A percentile compares a stretch with the other conserved stretches of the same genome.
These are phyloP conservation scores for Sapria himalayana DNA, from an alignment of 345 rosid genomes.

Conservation along the genomic window DNA sequence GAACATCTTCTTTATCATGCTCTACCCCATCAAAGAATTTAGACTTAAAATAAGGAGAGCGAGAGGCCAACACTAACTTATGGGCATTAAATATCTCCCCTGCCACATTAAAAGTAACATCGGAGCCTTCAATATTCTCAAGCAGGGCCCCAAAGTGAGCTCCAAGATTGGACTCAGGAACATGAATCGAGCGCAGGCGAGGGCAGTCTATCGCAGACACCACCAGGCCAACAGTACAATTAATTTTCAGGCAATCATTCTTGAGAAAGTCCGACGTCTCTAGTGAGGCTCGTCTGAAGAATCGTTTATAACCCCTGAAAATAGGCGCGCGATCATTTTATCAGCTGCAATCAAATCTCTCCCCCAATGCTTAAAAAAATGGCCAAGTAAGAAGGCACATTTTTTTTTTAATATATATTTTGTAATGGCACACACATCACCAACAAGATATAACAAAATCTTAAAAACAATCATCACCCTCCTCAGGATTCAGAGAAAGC, in stretches of 20 bases:
- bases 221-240: constrained; percentile 56
- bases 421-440: too few relatives aligned
- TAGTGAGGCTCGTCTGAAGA: constrained; percentile 36
- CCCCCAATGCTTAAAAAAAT: too few relatives aligned
- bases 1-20: constrained; percentile 20
- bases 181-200: constrained; percentile 23
- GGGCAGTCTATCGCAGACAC: constrained; percentile 30
- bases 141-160: constrained; percentile 33
- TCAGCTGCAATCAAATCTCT: background rate
- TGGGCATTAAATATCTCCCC: constrained; percentile 45
- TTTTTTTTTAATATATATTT: too few relatives aligned
- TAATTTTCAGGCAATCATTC: constrained; percentile 48
- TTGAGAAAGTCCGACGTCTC: constrained; percentile 46
- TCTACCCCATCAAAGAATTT: constrained; percentile 16
- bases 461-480: too few relatives aligned
- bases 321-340: constrained; percentile 3
- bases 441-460: too few relatives aligned
- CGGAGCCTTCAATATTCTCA: constrained; percentile 38
- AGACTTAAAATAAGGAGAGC: constrained; percentile 33
- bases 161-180: constrained; percentile 47
- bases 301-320: constrained; percentile 63
- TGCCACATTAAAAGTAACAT: constrained; percentile 32
- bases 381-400: too few relatives aligned
- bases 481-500: too few relatives aligned
- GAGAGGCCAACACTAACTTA: constrained; percentile 46